Evolutionary conservation across 176 grass and related monocot species (phyloP).

Genomic region (Pontederia crassipes): DNA sequence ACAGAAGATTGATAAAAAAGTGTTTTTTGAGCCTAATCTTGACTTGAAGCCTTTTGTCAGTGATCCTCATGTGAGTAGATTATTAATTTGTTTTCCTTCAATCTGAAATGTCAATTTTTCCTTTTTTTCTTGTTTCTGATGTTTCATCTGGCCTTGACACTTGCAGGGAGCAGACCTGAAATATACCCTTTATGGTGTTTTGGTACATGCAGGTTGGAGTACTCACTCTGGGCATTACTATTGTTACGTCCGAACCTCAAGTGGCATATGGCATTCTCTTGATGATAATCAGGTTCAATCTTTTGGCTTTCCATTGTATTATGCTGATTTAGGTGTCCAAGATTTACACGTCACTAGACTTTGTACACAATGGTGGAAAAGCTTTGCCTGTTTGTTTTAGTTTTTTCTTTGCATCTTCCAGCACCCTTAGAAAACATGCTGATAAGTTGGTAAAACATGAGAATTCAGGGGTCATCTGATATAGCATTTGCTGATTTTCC

Average conservation of each 20-base stretch:
- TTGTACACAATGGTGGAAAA: no score
- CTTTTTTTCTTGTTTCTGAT: background rate
- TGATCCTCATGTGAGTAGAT: slow-evolving; percentile 57
- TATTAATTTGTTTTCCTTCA: slow-evolving; percentile 5
- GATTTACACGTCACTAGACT: slow-evolving; percentile 2
- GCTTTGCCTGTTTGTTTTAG: no score
- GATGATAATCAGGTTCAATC: slow-evolving; percentile 87
- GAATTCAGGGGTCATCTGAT: no score
- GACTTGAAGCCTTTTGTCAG: slow-evolving; percentile 87
- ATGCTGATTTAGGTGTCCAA: no score
- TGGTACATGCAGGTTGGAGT: slow-evolving; percentile 89
- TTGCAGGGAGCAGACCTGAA: slow-evolving; percentile 57
- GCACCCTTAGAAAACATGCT: no score
- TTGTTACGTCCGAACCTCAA: slow-evolving; percentile 93
- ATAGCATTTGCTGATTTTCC: no score
- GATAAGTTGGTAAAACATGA: no score
- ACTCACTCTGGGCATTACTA: slow-evolving; percentile 94
- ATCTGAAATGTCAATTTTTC: background rate
- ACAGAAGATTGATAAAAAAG: slow-evolving; percentile 91
- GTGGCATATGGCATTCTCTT: slow-evolving; percentile 97
- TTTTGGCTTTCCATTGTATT: background rate
- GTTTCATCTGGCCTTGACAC: slow-evolving; percentile 2
- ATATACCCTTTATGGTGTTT: slow-evolving; percentile 92
- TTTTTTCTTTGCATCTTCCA: no score
- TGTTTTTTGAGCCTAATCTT: slow-evolving; percentile 57